Percentiles rank a stretch among this genome's conserved stretches.
These are phyloP conservation scores for Brachypodium distachyon DNA, from an alignment of 202 grass and related monocot species.

Conservation along the genomic window DNA sequence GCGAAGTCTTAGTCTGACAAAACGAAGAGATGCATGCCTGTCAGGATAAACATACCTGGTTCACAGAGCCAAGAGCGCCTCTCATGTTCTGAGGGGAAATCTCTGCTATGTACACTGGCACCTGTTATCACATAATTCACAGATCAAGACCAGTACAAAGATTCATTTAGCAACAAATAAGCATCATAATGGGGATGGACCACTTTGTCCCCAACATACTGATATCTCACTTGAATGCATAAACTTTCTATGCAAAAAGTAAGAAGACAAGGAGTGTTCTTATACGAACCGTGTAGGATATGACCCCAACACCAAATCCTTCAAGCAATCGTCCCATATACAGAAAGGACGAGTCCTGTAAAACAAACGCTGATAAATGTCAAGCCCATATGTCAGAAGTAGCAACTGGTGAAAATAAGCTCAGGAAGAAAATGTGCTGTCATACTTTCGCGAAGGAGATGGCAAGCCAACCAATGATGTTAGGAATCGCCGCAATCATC, in stretches of 20 bases:
- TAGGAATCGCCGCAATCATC: slow-evolving; percentile 89
- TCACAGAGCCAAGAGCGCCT: slow-evolving; percentile 84
- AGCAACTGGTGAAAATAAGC: neutral
- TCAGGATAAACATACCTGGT: slow-evolving; percentile 47
- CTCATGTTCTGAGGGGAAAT: slow-evolving; percentile 90
- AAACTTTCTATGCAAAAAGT: neutral
- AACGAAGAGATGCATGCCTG: neutral
- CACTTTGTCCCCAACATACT: neutral
- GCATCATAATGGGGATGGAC: neutral
- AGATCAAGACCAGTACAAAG: neutral
- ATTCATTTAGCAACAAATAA: neutral
- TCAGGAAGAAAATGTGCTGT: neutral
- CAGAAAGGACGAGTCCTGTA: slow-evolving; percentile 81
- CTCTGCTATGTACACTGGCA: slow-evolving; percentile 97
- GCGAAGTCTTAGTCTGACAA: neutral
- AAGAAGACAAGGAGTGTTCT: neutral
- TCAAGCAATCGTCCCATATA: slow-evolving; percentile 87
- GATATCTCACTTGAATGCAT: neutral
- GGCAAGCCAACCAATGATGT: slow-evolving; percentile 83
- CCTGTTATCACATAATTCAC: slow-evolving; percentile 35
- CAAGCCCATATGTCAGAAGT: neutral
- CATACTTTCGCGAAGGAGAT: slow-evolving; percentile 92
- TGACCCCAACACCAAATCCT: slow-evolving; percentile 94
- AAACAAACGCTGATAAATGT: neutral
- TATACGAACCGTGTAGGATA: slow-evolving; percentile 70